Evolutionary conservation across 192 early-diverging fungal species (phyloP).

Genomic region (Backusella westeae): DNA sequence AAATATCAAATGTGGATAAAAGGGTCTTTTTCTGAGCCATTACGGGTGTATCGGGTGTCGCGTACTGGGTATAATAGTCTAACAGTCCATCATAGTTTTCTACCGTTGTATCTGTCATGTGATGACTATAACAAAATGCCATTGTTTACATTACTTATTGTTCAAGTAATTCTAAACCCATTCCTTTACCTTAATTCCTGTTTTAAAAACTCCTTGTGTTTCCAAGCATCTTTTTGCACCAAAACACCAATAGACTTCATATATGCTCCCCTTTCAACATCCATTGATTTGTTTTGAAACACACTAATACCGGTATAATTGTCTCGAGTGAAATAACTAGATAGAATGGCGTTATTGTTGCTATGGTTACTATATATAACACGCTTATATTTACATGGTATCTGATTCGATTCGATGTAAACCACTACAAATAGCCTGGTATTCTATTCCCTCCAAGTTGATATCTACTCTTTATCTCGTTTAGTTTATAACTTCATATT

Average conservation of each 20-base stretch:
- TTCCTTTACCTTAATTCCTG: constrained; percentile 35
- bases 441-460: constrained; percentile 49
- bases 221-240: constrained; percentile 49
- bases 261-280: constrained; percentile 46
- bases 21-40: not conserved
- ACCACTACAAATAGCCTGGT: constrained; percentile 55
- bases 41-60: not conserved
- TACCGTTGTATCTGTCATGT: not conserved
- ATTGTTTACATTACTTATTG: not conserved
- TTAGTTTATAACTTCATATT: not conserved
- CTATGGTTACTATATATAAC: not conserved
- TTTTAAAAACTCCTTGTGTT: constrained; percentile 41
- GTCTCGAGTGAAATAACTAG: constrained; percentile 48
- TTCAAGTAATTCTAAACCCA: not conserved
- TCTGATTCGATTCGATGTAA: constrained; percentile 47
- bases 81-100: not conserved
- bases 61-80: constrained; percentile 1
- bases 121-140: not conserved
- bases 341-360: not conserved
- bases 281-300: constrained; percentile 40
- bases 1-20: not conserved
- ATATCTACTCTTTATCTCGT: constrained; percentile 34
- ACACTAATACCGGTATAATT: constrained; percentile 44
- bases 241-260: constrained; percentile 53
- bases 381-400: constrained; percentile 44